phyloP scores from a whole-genome alignment of 768 basidiomycete species.

The Mycena filopes region DNA sequence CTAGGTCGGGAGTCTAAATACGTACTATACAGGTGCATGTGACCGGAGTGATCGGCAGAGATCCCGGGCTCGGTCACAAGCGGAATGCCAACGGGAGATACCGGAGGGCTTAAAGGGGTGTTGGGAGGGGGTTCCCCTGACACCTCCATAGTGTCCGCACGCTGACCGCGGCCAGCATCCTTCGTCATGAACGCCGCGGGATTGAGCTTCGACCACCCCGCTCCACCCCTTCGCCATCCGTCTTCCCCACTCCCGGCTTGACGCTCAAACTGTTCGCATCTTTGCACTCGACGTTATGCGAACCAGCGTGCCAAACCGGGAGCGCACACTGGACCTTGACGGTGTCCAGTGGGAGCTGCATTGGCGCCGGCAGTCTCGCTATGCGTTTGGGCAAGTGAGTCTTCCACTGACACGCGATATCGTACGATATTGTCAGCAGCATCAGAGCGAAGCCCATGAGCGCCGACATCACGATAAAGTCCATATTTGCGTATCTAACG shows the following conservation, averaged over 20 bases:
- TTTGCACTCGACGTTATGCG: conserved; percentile 28
- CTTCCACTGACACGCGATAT: conserved; percentile 36
- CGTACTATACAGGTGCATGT: too few species aligned
- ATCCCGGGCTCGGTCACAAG: too few species aligned
- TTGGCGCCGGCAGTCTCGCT: background rate
- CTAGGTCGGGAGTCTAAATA: too few species aligned
- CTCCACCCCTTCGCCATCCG: conserved; percentile 35
- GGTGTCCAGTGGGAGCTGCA: background rate
- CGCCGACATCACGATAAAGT: background rate
- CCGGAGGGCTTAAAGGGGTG: too few species aligned
- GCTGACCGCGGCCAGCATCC: conserved; percentile 41
- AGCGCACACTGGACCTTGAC: conserved; percentile 6
- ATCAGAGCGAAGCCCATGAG: background rate
- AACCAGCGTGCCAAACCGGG: conserved; percentile 26
- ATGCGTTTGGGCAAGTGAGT: background rate
- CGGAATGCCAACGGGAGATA: too few species aligned
- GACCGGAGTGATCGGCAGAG: too few species aligned
- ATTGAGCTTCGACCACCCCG: conserved; percentile 42
- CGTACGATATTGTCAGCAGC: background rate
- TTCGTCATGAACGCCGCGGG: conserved; percentile 35
- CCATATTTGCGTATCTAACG: background rate
- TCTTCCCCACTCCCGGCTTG: conserved; percentile 25
- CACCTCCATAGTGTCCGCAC: conserved; percentile 41
- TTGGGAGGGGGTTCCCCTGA: too few species aligned
- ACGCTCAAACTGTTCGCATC: conserved; percentile 25